Evolutionary conservation across 176 grass and related monocot species (phyloP).

Genomic region (Cenchrus americanus): DNA sequence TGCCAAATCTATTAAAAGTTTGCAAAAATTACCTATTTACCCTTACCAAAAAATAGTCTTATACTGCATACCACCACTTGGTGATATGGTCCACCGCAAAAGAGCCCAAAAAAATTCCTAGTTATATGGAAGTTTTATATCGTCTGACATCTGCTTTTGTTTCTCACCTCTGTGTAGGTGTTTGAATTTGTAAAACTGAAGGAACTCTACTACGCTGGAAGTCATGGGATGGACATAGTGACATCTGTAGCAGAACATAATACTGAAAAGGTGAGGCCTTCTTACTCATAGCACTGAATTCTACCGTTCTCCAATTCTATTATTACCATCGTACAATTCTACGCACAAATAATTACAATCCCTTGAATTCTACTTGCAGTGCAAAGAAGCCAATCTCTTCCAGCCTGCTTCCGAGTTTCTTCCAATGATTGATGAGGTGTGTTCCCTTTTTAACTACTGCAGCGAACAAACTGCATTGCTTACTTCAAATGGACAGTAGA

Average conservation of each 20-base stretch:
- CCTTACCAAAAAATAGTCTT: too few relatives aligned
- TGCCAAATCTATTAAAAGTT: too few relatives aligned
- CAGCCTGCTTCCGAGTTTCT: conserved; percentile 91
- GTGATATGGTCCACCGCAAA: too few relatives aligned
- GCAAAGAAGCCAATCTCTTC: conserved; percentile 72
- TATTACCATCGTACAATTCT: conserved; percentile 4
- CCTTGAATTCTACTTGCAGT: conserved; percentile 44
- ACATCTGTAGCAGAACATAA: conserved; percentile 47
- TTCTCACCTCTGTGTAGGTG: conserved; percentile 49
- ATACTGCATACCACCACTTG: too few relatives aligned
- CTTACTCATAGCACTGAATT: background rate
- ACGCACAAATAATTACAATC: background rate
- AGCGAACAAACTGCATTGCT: conserved; percentile 5
- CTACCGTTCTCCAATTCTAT: background rate
- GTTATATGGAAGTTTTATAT: background rate
- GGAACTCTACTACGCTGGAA: conserved; percentile 94
- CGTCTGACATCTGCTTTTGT: background rate
- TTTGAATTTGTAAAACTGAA: conserved; percentile 87
- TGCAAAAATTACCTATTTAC: too few relatives aligned
- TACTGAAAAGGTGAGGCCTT: conserved; percentile 43
- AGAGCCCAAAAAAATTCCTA: too few relatives aligned
- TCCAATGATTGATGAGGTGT: conserved; percentile 93
- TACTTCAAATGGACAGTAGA: background rate
- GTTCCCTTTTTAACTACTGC: background rate
- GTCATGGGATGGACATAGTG: conserved; percentile 97